Conservation (phyloP, 192 early-diverging fungal genomes). For the Podila clonocystis region DNA sequence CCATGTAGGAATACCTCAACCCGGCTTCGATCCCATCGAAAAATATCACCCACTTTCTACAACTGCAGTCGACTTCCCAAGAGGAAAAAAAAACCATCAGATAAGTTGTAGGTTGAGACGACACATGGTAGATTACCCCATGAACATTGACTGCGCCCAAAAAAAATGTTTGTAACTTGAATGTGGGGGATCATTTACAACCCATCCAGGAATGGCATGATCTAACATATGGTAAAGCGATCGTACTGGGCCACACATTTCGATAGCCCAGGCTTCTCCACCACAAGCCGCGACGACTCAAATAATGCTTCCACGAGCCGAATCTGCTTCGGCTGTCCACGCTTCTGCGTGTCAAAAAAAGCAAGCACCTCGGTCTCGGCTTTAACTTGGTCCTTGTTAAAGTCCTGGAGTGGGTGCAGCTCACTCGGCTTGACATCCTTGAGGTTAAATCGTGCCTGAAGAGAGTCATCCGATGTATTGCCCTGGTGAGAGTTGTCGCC, state of each 20-base stretch:
- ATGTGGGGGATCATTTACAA: not conserved
- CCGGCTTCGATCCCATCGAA: too few species aligned
- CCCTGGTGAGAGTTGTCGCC: not conserved
- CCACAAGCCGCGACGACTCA: constrained; percentile 1
- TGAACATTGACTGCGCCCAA: not conserved
- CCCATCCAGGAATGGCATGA: not conserved
- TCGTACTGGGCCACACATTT: constrained; percentile 8
- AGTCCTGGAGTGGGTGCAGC: not conserved
- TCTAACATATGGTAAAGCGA: constrained; percentile 1
- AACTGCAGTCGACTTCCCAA: too few species aligned
- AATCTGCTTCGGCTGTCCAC: constrained; percentile 1
- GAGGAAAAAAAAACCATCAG: too few species aligned
- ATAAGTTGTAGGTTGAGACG: too few species aligned
- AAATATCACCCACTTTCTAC: too few species aligned
- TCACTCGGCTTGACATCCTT: constrained; percentile 1
- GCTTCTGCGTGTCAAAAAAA: not conserved
- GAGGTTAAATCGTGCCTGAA: not conserved
- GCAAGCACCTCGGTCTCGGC: constrained; percentile 1
- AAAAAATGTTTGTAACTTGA: not conserved
- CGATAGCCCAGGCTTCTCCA: constrained; percentile 2
- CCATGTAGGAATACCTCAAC: too few species aligned
- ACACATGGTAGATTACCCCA: not conserved
- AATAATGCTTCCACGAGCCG: constrained; percentile 4
- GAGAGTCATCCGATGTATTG: not conserved
- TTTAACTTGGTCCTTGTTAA: not conserved